These are phyloP conservation scores for Dipodascus albidus DNA, from an alignment of 805 yeast species.

Conservation along the genomic window DNA sequence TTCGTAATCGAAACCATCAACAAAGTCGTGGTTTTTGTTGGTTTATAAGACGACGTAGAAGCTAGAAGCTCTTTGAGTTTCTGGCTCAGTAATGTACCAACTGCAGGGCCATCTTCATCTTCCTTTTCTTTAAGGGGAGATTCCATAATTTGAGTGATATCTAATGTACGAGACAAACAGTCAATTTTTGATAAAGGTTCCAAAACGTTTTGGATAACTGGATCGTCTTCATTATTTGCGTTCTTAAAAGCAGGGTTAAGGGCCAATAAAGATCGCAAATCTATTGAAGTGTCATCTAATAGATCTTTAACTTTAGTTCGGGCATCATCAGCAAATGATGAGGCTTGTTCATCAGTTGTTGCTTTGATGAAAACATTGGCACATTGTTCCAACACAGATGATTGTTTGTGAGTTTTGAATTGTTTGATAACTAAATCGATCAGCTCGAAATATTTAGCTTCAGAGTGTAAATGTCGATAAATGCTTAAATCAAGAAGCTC, in stretches of 20 bases:
- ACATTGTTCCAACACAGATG: slow-evolving; percentile 7
- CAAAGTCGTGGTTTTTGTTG: background rate
- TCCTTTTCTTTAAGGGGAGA: slow-evolving; percentile 1
- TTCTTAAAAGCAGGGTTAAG: background rate
- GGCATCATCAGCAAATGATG: slow-evolving; percentile 3
- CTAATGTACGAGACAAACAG: slow-evolving; percentile 1
- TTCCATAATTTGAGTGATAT: background rate
- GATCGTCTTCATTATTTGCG: background rate
- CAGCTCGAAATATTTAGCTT: slow-evolving; percentile 16
- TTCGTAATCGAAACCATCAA: background rate
- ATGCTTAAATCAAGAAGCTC: slow-evolving; percentile 14
- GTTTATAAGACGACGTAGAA: slow-evolving; percentile 2
- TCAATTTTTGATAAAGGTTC: background rate
- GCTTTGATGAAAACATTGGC: slow-evolving; percentile 6
- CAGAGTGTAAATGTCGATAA: slow-evolving; percentile 13
- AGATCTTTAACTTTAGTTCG: slow-evolving; percentile 2
- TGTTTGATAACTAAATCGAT: slow-evolving; percentile 12
- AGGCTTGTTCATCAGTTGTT: slow-evolving; percentile 1
- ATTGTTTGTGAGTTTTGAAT: slow-evolving; percentile 6
- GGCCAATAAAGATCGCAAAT: slow-evolving; percentile 2
- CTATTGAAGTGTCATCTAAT: slow-evolving; percentile 5
- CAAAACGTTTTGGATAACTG: background rate
- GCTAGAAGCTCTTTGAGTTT: slow-evolving; percentile 1
- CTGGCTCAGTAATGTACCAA: background rate
- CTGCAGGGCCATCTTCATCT: background rate